These are phyloP conservation scores for Saccharomyces kudriavzevii DNA, from an alignment of 805 yeast genomes.

Conservation along the genomic window DNA sequence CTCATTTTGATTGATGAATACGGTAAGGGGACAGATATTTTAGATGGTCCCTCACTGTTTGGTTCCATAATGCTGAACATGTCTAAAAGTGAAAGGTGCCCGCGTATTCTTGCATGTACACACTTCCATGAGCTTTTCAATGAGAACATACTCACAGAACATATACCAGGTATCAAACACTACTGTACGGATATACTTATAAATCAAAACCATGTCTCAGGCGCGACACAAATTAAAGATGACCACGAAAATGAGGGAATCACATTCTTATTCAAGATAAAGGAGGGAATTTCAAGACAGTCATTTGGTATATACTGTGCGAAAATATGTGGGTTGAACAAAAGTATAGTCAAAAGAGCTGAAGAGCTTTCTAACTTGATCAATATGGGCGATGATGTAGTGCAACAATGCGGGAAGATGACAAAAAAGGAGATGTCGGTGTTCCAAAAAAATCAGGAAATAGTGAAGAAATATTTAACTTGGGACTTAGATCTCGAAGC, in stretches of 20 bases:
- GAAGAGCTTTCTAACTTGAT: conserved; percentile 16
- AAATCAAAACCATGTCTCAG: background rate
- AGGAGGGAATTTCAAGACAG: conserved; percentile 27
- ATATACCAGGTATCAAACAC: conserved; percentile 21
- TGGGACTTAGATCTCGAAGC: conserved; percentile 26
- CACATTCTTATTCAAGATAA: conserved; percentile 30
- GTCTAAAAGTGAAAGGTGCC: conserved; percentile 7
- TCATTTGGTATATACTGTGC: conserved; percentile 40
- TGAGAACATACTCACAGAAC: conserved; percentile 15
- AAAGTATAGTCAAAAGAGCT: conserved; percentile 30
- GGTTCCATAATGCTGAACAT: conserved; percentile 33
- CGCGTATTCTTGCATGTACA: conserved; percentile 33
- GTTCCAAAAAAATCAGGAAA: conserved; percentile 13
- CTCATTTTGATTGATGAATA: conserved; percentile 45
- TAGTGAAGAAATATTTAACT: conserved; percentile 19
- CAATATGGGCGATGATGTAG: conserved; percentile 14
- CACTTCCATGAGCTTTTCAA: conserved; percentile 39
- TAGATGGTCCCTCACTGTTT: conserved; percentile 40
- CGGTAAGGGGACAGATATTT: conserved; percentile 45
- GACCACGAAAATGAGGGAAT: conserved; percentile 12
- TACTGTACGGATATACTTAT: conserved; percentile 32
- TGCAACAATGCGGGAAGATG: conserved; percentile 11
- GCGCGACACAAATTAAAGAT: background rate
- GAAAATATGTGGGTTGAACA: conserved; percentile 30
- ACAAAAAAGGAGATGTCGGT: conserved; percentile 12